phyloP scores from a whole-genome alignment of 192 early-diverging fungal species.

The Paraglomus occultum region DNA sequence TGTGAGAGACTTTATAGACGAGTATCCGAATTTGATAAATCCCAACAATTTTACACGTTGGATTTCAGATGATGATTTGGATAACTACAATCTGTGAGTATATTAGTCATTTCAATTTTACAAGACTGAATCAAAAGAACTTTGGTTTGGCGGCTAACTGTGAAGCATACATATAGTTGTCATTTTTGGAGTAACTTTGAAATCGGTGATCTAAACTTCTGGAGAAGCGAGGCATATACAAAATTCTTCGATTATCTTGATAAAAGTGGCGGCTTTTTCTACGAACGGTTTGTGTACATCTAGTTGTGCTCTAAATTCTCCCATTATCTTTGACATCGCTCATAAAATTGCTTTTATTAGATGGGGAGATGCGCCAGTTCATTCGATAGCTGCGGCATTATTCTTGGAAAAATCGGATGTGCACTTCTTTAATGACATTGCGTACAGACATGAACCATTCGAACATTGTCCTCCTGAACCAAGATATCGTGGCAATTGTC shows the following conservation, averaged over 20 bases:
- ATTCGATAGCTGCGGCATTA: constrained; percentile 65
- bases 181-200: constrained; percentile 91
- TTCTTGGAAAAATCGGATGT: constrained; percentile 63
- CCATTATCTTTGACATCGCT: background rate
- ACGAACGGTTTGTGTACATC: constrained; percentile 61
- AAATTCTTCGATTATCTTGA: constrained; percentile 70
- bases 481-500: constrained; percentile 46
- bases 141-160: background rate
- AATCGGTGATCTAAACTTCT: constrained; percentile 73
- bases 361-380: constrained; percentile 76
- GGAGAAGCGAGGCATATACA: constrained; percentile 61
- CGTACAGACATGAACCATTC: constrained; percentile 65
- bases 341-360: constrained; percentile 37
- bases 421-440: constrained; percentile 76
- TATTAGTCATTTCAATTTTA: background rate
- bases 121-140: background rate
- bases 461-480: constrained; percentile 68
- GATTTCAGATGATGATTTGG: constrained; percentile 46
- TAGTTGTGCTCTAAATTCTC: background rate
- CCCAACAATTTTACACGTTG: constrained; percentile 53
- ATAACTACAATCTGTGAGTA: constrained; percentile 13
- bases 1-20: constrained; percentile 50
- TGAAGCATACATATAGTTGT: constrained; percentile 36
- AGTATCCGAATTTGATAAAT: constrained; percentile 51
- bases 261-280: constrained; percentile 81